Evolutionary conservation across 148 eudicot genomes (phyloP).

Genomic region (Persicaria maculosa): DNA sequence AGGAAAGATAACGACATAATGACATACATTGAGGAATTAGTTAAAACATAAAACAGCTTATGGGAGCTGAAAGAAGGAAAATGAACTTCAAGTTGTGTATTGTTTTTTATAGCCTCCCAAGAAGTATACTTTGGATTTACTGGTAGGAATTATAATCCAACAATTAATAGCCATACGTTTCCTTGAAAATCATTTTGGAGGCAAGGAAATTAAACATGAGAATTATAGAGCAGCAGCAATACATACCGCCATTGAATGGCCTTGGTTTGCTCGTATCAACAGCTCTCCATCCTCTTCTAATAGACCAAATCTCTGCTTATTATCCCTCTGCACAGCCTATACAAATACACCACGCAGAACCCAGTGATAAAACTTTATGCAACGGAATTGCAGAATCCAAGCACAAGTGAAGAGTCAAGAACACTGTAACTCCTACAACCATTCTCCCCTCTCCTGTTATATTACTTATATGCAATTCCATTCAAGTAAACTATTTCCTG

Average conservation of each 20-base stretch:
- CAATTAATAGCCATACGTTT: neutral
- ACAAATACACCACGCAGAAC: constrained; percentile 15
- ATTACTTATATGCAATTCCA: no score
- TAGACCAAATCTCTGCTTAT: constrained; percentile 86
- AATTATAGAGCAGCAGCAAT: neutral
- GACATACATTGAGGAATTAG: no score
- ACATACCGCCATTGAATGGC: constrained; percentile 65
- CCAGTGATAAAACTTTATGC: neutral
- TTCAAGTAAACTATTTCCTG: neutral
- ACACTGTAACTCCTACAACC: neutral
- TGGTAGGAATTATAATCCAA: neutral
- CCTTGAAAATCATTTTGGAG: neutral
- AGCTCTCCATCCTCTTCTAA: constrained; percentile 88
- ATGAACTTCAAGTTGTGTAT: no score
- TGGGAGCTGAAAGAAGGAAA: no score
- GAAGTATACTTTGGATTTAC: no score
- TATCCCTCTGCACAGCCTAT: constrained; percentile 84
- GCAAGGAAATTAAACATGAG: neutral
- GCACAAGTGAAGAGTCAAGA: neutral
- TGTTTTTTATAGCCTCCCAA: no score
- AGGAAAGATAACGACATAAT: no score
- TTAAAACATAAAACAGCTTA: no score
- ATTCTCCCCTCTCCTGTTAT: neutral
- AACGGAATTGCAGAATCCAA: neutral
- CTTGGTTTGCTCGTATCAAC: constrained; percentile 93